phyloP scores from a whole-genome alignment of 345 rosid genomes.

The Tarenaya hassleriana region DNA sequence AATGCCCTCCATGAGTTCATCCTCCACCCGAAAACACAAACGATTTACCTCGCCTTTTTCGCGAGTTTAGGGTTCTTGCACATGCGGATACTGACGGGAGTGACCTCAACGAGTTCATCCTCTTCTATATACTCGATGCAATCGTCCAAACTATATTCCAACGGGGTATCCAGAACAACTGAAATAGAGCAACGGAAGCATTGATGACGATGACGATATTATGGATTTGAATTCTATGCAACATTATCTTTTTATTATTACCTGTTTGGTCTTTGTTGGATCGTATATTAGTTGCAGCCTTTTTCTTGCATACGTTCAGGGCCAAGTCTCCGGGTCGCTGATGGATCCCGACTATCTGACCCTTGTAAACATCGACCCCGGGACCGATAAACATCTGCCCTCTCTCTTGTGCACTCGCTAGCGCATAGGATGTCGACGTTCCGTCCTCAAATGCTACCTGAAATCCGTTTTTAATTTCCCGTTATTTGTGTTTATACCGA shows the following conservation, averaged over 20 bases:
- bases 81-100: conserved; percentile 75
- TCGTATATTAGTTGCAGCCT: conserved; percentile 87
- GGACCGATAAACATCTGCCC: conserved; percentile 87
- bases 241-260: conserved; percentile 26
- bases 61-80: conserved; percentile 78
- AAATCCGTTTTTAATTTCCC: conserved; percentile 20
- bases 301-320: conserved; percentile 88
- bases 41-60: conserved; percentile 51
- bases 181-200: conserved; percentile 18
- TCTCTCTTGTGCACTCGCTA: conserved; percentile 78
- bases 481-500: background rate
- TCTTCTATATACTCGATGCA: conserved; percentile 96
- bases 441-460: conserved; percentile 98
- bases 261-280: conserved; percentile 92
- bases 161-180: conserved; percentile 87
- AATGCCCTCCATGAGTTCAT: conserved; percentile 93
- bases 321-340: conserved; percentile 86
- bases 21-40: too few species aligned
- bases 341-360: conserved; percentile 92
- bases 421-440: conserved; percentile 78
- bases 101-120: conserved; percentile 96
- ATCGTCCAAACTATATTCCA: conserved; percentile 89
- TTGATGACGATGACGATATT: background rate
- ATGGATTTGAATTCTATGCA: background rate
- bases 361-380: conserved; percentile 81